Evolutionary conservation across 805 yeast species (phyloP), one percentile per base, ranked within the genome.

Genomic region (Candida sakaeoensis): DNA sequence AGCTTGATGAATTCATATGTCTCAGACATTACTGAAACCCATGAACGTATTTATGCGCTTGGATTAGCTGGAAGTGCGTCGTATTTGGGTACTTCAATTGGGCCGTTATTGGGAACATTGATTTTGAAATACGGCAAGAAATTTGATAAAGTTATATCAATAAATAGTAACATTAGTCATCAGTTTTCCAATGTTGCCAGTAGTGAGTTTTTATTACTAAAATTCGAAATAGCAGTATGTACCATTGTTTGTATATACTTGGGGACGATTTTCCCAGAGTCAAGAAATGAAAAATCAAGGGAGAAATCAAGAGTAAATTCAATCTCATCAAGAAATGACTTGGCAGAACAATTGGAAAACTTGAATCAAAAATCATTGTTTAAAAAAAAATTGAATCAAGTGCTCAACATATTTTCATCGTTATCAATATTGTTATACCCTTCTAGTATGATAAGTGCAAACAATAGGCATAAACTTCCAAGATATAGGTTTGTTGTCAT

Each of bases 1-100:
- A 77, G 82, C 4, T 60, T 82, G 22, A 65, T 77, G 9, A 78
- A 77, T 50, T 74, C 88, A 40, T 86, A 84, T 52, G 68, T 83
- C n/a, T 68, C 85, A 2, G 95, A 87, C 59, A 74, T 85, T 33
- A 78, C 77, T 5, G 79, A 77, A 10, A 70, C 84, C 0, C 64
- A 63, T 22, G 65, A 72, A 35, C 63, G 93, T 42, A 69, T 75
- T 8, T 65, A 70, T 37, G 60, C 72, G 13, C 61, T 84, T 46
- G 83, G 87, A 13, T 57, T 74, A 30, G 59, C 72, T 18, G 64
- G 70, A 51, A 82, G 86, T 8, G 56, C 73, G 14, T 54, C 80
- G 27, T 78, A 72, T 46, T 62, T 72, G 4, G 82, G 86, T 0
- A 50, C 75, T 49, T 80, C 81, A 0, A 4, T 71, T 8, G 89